Percentiles rank a stretch among this genome's conserved stretches.
phyloP scores from a whole-genome alignment of 345 rosid species.

The Salix koriyanagi region DNA sequence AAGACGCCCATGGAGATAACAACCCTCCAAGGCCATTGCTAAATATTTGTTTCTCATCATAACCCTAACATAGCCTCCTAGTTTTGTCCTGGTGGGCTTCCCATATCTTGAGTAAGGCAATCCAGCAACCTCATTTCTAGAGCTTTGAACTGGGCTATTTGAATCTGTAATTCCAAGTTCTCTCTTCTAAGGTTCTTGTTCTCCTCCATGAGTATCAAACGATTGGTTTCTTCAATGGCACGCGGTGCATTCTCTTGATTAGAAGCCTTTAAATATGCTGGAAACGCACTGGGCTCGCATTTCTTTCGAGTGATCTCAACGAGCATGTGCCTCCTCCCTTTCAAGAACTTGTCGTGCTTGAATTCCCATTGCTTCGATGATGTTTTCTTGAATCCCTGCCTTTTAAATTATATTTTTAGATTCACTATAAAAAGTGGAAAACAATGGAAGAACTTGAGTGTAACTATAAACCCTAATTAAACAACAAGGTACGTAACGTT shows the following conservation, averaged over 20 bases:
- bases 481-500: too few species aligned
- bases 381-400: slow-evolving; percentile 65
- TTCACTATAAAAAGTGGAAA: background rate
- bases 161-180: slow-evolving; percentile 39
- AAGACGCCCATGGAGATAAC: background rate
- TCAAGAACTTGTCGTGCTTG: slow-evolving; percentile 51
- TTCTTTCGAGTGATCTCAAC: slow-evolving; percentile 49
- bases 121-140: slow-evolving; percentile 44
- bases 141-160: slow-evolving; percentile 41
- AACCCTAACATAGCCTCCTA: slow-evolving; percentile 21
- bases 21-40: background rate
- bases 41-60: background rate
- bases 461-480: too few species aligned
- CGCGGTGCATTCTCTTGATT: background rate
- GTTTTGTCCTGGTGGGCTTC: slow-evolving; percentile 15
- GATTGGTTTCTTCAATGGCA: background rate
- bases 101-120: slow-evolving; percentile 34
- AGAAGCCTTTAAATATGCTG: slow-evolving; percentile 36
- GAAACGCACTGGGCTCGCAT: slow-evolving; percentile 43
- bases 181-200: slow-evolving; percentile 40
- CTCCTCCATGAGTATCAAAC: slow-evolving; percentile 31
- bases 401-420: background rate
- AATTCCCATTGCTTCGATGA: slow-evolving; percentile 54
- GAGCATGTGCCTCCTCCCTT: slow-evolving; percentile 42
- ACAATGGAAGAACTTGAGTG: background rate